phyloP scores from a whole-genome alignment of 176 grass and related monocot genomes.

The Lolium multiflorum region DNA sequence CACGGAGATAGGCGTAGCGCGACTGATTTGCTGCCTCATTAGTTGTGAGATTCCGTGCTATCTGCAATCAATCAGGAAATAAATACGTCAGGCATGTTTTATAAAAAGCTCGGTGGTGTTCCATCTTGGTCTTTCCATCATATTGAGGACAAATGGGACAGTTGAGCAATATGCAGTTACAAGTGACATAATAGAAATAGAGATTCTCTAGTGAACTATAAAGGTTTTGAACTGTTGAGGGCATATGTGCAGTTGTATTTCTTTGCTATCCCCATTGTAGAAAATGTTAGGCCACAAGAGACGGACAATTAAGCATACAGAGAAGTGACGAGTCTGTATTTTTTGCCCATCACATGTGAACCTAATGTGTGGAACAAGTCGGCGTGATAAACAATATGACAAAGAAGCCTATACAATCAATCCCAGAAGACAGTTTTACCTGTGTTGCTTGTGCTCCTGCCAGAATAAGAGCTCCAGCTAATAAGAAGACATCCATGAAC shows the following conservation, averaged over 20 bases:
- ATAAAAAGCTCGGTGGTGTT: slow-evolving; percentile 23
- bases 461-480: slow-evolving; percentile 72
- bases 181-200: slow-evolving; percentile 1
- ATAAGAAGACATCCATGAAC: slow-evolving; percentile 73
- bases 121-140: slow-evolving; percentile 15
- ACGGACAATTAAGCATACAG: slow-evolving; percentile 24
- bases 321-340: background rate
- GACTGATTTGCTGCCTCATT: slow-evolving; percentile 80
- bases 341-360: background rate
- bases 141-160: background rate
- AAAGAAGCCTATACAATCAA: background rate
- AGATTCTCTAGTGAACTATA: slow-evolving; percentile 22
- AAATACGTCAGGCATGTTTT: slow-evolving; percentile 17
- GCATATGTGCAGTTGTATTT: background rate
- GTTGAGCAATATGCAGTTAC: background rate
- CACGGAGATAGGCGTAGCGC: slow-evolving; percentile 84
- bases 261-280: slow-evolving; percentile 7
- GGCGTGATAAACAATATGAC: background rate
- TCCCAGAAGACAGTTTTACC: slow-evolving; percentile 52
- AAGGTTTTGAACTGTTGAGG: background rate
- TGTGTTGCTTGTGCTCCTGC: slow-evolving; percentile 69
- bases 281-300: slow-evolving; percentile 36
- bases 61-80: slow-evolving; percentile 50
- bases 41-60: slow-evolving; percentile 83
- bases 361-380: slow-evolving; percentile 1